Conservation (phyloP, 139 green algal genomes). For the Chlamydomonas asymmetrica region DNA sequence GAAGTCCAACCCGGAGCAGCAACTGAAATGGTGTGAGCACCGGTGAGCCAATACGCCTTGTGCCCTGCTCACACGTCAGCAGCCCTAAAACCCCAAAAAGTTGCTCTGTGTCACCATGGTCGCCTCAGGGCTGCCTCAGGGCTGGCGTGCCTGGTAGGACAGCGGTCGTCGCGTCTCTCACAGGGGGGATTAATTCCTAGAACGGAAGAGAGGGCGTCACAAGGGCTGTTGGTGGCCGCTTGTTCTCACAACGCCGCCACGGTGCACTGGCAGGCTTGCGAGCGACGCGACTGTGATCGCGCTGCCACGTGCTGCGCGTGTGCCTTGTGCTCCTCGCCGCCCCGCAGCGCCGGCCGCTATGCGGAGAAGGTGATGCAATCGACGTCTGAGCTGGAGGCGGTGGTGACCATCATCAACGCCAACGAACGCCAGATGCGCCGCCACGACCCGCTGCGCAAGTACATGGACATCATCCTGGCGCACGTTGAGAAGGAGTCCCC, state of each 20-base stretch:
- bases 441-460: conserved; percentile 66
- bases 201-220: no score
- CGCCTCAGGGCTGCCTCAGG: no score
- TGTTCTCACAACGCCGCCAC: no score
- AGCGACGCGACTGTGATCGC: neutral
- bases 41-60: conserved; percentile 16
- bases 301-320: neutral
- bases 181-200: no score
- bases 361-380: conserved; percentile 50
- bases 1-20: conserved; percentile 52
- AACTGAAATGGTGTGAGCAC: conserved; percentile 58
- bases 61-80: no score
- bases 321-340: neutral
- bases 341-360: conserved; percentile 46
- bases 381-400: conserved; percentile 63
- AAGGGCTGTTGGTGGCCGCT: no score
- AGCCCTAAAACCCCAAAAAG: no score
- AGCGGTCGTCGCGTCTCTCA: no score
- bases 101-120: no score
- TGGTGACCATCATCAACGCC: conserved; percentile 63
- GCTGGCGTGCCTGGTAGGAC: no score
- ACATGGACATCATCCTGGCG: conserved; percentile 76
- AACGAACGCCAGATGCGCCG: conserved; percentile 75
- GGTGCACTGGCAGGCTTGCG: neutral
- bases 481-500: conserved; percentile 51